phyloP scores from a whole-genome alignment of 108 stramenopile genomes.

The Pseudonitzschia multistriata region DNA sequence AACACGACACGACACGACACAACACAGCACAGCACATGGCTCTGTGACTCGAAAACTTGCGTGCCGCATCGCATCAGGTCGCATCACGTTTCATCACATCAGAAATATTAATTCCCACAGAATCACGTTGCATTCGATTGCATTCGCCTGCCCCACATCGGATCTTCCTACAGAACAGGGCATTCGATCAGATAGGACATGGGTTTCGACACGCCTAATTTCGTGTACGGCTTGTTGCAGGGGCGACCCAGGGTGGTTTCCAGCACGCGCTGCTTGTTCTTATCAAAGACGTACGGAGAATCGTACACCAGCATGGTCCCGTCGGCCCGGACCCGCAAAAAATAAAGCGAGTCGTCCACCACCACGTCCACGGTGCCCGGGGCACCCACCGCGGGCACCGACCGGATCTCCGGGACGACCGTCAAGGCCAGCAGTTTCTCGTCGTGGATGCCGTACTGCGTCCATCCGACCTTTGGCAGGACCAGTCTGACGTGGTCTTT shows the following conservation, averaged over 20 bases:
- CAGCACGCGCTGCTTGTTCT: background rate
- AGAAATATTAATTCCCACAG: no score
- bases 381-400: no score
- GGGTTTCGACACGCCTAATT: no score
- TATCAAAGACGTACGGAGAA: background rate
- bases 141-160: no score
- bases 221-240: background rate
- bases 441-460: background rate
- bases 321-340: constrained; percentile 9
- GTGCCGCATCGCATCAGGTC: no score
- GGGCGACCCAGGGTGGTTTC: background rate
- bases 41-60: no score
- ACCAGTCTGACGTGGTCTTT: constrained; percentile 4
- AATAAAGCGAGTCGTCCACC: background rate
- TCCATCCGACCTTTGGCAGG: background rate
- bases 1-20: no score
- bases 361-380: background rate
- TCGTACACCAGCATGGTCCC: background rate
- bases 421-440: constrained; percentile 4
- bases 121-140: no score
- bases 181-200: no score
- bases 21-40: no score
- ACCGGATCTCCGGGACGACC: constrained; percentile 1
- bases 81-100: no score
- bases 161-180: no score